Conservation (phyloP, 768 basidiomycete species). For the Trametes meyenii region DNA sequence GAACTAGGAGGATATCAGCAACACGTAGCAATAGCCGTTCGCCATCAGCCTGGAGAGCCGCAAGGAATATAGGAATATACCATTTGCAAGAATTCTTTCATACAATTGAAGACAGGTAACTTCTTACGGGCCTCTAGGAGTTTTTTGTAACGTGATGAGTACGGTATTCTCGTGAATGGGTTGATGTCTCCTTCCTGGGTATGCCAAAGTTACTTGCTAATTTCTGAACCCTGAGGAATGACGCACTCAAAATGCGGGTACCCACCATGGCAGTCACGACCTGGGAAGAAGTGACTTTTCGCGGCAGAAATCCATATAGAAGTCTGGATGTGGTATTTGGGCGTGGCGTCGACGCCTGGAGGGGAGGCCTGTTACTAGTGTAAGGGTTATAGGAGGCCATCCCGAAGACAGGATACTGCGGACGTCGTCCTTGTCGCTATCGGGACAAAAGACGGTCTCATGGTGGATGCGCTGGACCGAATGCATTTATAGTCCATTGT, state of each 20-base stretch:
- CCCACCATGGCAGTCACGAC: conserved; percentile 31
- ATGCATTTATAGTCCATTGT: no score
- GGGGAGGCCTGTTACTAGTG: conserved; percentile 24
- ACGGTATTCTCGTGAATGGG: conserved; percentile 83
- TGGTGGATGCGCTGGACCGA: background rate
- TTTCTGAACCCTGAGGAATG: background rate
- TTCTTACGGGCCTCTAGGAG: conserved; percentile 85
- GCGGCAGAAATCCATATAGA: conserved; percentile 30
- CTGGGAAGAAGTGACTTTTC: conserved; percentile 25
- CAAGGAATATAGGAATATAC: background rate
- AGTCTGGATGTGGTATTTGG: conserved; percentile 24
- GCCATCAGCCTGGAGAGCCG: background rate
- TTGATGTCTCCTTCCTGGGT: conserved; percentile 75
- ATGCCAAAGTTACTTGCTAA: no score
- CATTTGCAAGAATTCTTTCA: background rate
- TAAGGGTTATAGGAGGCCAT: conserved; percentile 25
- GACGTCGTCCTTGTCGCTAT: no score
- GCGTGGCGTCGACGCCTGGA: background rate
- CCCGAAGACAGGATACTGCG: no score
- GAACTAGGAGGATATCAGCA: conserved; percentile 64
- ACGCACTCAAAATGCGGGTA: background rate
- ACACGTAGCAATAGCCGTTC: conserved; percentile 63
- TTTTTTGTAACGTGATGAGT: conserved; percentile 78
- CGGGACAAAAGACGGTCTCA: background rate
- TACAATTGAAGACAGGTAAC: conserved; percentile 90